Evolutionary conservation across 345 rosid species (phyloP).

Genomic region (Citrus hindsii): DNA sequence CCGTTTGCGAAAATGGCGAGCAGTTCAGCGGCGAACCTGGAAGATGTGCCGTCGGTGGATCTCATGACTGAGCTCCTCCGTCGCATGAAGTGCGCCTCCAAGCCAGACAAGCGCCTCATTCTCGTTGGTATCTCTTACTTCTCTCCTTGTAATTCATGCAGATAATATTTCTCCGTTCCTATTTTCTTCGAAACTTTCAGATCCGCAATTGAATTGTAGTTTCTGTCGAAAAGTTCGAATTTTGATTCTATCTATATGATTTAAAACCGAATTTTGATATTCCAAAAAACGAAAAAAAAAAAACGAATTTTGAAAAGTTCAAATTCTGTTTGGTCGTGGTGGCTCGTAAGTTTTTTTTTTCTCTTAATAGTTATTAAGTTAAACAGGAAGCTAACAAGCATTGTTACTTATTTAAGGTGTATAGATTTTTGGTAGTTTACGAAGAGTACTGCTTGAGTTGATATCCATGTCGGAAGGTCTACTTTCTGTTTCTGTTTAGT

Average conservation of each 20-base stretch:
- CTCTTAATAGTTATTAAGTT: neutral
- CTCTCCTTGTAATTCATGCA: neutral
- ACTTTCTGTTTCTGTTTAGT: neutral
- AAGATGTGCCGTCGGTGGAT: slow-evolving; percentile 73
- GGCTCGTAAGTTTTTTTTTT: neutral
- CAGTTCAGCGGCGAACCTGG: slow-evolving; percentile 47
- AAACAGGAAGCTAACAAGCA: neutral
- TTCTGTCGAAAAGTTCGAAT: neutral
- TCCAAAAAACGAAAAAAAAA: neutral
- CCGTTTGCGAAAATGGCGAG: slow-evolving; percentile 38
- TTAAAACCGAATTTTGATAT: neutral
- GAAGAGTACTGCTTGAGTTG: too few relatives aligned
- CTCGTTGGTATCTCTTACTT: slow-evolving; percentile 54
- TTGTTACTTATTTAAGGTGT: neutral
- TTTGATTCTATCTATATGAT: neutral
- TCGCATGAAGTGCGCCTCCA: slow-evolving; percentile 84
- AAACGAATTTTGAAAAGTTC: neutral
- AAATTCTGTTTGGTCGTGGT: neutral
- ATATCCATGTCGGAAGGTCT: neutral
- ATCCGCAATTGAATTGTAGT: neutral
- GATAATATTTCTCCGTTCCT: neutral
- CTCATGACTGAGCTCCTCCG: slow-evolving; percentile 95
- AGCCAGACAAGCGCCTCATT: slow-evolving; percentile 91
- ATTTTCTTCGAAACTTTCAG: neutral
- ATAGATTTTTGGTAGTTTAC: neutral